phyloP scores from a whole-genome alignment of 192 early-diverging fungal species.

The Linnemannia zychae region DNA sequence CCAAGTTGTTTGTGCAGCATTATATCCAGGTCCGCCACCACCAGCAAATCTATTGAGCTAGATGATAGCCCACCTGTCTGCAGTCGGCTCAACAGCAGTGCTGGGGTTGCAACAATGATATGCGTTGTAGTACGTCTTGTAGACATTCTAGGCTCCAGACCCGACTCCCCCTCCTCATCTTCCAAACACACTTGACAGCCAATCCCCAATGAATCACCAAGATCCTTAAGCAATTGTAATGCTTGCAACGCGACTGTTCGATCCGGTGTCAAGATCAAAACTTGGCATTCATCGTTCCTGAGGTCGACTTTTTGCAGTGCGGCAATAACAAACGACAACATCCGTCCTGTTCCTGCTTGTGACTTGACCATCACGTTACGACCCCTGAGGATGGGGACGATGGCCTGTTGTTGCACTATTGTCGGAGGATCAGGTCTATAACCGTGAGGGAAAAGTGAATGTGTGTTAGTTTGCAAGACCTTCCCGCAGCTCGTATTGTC shows the following conservation, averaged over 20 bases:
- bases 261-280: background rate
- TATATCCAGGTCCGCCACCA: background rate
- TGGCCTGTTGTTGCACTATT: background rate
- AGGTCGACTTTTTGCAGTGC: background rate
- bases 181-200: background rate
- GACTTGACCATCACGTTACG: background rate
- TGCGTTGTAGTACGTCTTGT: background rate
- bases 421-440: background rate
- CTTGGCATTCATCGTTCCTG: background rate
- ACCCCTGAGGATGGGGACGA: background rate
- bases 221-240: background rate
- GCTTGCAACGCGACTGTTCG: background rate
- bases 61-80: background rate
- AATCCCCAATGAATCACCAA: background rate
- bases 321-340: background rate
- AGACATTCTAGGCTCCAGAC: too few relatives aligned
- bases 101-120: background rate
- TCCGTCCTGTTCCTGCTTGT: background rate
- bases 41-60: background rate
- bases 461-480: background rate
- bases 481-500: too few relatives aligned
- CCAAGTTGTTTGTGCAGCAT: background rate
- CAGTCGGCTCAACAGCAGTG: background rate
- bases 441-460: background rate
- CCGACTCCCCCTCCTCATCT: background rate